A percentile compares a stretch with the other conserved stretches of the same genome.
These are phyloP conservation scores for Tylopilus vinaceipallidus DNA, from an alignment of 768 basidiomycete species.

Conservation along the genomic window DNA sequence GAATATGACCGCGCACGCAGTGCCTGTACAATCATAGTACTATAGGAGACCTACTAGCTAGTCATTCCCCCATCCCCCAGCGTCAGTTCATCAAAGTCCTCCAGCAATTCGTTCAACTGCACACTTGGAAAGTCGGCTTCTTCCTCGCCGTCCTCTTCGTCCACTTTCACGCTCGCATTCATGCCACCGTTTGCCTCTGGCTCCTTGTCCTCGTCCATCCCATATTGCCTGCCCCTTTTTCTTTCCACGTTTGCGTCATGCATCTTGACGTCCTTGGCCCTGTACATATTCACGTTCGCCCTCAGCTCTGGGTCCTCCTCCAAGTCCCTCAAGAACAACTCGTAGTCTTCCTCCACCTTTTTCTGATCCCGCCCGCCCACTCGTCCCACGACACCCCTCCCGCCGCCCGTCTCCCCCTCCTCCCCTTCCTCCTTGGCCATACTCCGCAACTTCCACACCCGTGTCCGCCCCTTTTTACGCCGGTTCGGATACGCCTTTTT, in stretches of 20 bases:
- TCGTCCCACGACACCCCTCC: constrained; percentile 84
- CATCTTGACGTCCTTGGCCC: constrained; percentile 57
- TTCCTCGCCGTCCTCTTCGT: constrained; percentile 50
- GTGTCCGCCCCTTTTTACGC: constrained; percentile 82
- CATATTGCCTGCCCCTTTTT: constrained; percentile 29
- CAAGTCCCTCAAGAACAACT: constrained; percentile 88
- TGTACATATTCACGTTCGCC: constrained; percentile 84
- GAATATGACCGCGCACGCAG: too few relatives aligned
- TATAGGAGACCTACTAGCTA: too few relatives aligned
- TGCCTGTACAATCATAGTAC: too few relatives aligned
- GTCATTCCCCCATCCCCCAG: constrained; percentile 46
- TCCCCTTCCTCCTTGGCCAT: constrained; percentile 92
- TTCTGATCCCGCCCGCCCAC: constrained; percentile 86
- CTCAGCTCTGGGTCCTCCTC: constrained; percentile 96
- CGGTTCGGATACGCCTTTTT: constrained; percentile 95
- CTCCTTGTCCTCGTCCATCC: constrained; percentile 67
- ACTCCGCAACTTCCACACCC: constrained; percentile 86
- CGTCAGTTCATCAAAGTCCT: constrained; percentile 91
- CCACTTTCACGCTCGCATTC: constrained; percentile 19
- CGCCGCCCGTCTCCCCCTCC: constrained; percentile 74
- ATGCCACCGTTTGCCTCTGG: constrained; percentile 24
- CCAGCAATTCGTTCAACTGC: constrained; percentile 79
- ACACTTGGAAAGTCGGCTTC: constrained; percentile 91
- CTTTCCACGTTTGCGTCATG: constrained; percentile 32
- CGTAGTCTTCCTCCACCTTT: constrained; percentile 97